Conservation (phyloP, 768 basidiomycete species). For the Cyathus striatus region DNA sequence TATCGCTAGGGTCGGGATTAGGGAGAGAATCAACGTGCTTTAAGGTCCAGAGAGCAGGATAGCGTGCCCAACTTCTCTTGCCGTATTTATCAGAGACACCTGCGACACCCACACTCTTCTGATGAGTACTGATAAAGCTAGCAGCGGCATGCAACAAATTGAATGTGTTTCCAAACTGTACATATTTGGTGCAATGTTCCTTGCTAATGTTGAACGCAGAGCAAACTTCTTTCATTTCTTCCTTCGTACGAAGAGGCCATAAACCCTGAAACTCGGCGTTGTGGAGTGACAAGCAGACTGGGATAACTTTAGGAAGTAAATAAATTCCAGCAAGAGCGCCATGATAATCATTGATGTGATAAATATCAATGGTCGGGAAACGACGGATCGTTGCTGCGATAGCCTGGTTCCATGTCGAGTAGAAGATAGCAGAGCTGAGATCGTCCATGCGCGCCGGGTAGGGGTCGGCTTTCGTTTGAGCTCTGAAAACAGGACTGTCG, state of each 20-base stretch:
- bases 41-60: slow-evolving; percentile 93
- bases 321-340: slow-evolving; percentile 90
- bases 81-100: slow-evolving; percentile 98
- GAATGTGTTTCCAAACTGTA: slow-evolving; percentile 97
- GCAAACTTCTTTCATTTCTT: slow-evolving; percentile 98
- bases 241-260: slow-evolving; percentile 94
- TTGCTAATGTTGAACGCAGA: slow-evolving; percentile 97
- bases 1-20: slow-evolving; percentile 93
- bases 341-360: slow-evolving; percentile 95
- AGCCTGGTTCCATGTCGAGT: slow-evolving; percentile 97
- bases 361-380: slow-evolving; percentile 83
- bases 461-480: slow-evolving; percentile 93
- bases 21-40: slow-evolving; percentile 94
- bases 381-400: slow-evolving; percentile 89
- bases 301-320: slow-evolving; percentile 85
- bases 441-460: slow-evolving; percentile 98
- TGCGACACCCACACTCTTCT: slow-evolving; percentile 90
- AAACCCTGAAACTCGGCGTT: slow-evolving; percentile 98
- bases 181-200: slow-evolving; percentile 93
- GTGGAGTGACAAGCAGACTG: slow-evolving; percentile 87
- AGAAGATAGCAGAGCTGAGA: slow-evolving; percentile 93
- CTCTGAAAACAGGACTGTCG: slow-evolving; percentile 94
- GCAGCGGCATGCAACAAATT: slow-evolving; percentile 92
- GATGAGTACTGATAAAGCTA: slow-evolving; percentile 87
- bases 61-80: slow-evolving; percentile 94